Evolutionary conservation across 495 filamentous ascomycete species (phyloP).

Genomic region (Podospora pseudopauciseta): DNA sequence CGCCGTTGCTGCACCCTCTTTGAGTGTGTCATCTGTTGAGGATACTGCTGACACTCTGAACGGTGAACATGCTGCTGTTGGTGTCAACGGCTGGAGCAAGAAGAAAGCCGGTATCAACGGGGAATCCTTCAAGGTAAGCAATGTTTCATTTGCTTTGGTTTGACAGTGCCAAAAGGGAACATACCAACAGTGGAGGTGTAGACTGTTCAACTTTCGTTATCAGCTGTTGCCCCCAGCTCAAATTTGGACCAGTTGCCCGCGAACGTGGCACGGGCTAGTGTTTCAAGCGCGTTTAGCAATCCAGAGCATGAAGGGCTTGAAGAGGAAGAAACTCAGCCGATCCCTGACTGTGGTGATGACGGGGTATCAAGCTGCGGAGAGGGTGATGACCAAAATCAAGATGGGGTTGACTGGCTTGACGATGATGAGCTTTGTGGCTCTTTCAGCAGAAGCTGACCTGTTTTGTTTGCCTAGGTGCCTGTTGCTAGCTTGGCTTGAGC

Average conservation of each 20-base stretch:
- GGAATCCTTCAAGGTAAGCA: neutral
- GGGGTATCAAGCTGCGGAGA: neutral
- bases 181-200: neutral
- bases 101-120: neutral
- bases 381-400: neutral
- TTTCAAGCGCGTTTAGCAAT: neutral
- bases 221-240: neutral
- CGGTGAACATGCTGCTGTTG: neutral
- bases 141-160: neutral
- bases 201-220: neutral
- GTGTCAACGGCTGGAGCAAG: neutral
- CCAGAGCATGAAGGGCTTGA: too few species aligned
- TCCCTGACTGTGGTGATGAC: neutral
- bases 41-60: neutral
- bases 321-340: too few species aligned
- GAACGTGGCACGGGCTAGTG: neutral
- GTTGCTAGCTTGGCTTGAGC: neutral
- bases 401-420: neutral
- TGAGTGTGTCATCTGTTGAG: neutral
- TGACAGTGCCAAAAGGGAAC: neutral
- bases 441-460: neutral
- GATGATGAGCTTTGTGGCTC: neutral
- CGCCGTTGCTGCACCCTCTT: neutral
- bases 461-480: neutral
- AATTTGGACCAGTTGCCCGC: neutral